Conservation (phyloP, 202 grass and related monocot genomes). For the Eragrostis tef region DNA sequence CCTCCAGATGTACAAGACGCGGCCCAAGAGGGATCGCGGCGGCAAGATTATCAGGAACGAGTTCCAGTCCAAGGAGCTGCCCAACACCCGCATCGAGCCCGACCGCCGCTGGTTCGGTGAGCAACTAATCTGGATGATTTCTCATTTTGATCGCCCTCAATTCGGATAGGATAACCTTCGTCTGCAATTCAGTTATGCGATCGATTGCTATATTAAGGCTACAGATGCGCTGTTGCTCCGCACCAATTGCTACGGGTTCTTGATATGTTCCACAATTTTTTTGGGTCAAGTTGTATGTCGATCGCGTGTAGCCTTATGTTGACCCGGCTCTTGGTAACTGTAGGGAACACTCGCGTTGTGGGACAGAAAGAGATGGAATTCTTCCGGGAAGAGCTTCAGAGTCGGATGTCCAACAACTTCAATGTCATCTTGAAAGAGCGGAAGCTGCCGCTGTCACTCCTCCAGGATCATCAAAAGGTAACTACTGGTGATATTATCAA, state of each 20-base stretch:
- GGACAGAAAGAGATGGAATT: slow-evolving; percentile 75
- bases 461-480: slow-evolving; percentile 84
- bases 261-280: background rate
- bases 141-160: background rate
- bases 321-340: slow-evolving; percentile 26
- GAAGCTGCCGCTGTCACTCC: slow-evolving; percentile 68
- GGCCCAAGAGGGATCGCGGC: slow-evolving; percentile 64
- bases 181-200: background rate
- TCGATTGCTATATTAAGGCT: background rate
- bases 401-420: slow-evolving; percentile 72
- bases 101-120: slow-evolving; percentile 90
- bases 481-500: background rate
- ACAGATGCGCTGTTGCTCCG: background rate
- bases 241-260: background rate
- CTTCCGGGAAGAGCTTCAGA: slow-evolving; percentile 75
- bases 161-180: background rate
- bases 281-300: background rate
- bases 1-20: slow-evolving; percentile 74
- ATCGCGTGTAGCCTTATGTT: slow-evolving; percentile 4
- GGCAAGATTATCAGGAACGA: slow-evolving; percentile 74
- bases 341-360: slow-evolving; percentile 86
- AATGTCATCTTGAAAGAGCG: slow-evolving; percentile 77
- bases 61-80: slow-evolving; percentile 84
- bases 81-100: slow-evolving; percentile 86
- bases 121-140: background rate